A percentile compares a stretch with the other conserved stretches of the same genome.
Evolutionary conservation across 2,329 filamentous ascomycete genomes (phyloP).

Genomic region (Sordariomycetes sp.): DNA sequence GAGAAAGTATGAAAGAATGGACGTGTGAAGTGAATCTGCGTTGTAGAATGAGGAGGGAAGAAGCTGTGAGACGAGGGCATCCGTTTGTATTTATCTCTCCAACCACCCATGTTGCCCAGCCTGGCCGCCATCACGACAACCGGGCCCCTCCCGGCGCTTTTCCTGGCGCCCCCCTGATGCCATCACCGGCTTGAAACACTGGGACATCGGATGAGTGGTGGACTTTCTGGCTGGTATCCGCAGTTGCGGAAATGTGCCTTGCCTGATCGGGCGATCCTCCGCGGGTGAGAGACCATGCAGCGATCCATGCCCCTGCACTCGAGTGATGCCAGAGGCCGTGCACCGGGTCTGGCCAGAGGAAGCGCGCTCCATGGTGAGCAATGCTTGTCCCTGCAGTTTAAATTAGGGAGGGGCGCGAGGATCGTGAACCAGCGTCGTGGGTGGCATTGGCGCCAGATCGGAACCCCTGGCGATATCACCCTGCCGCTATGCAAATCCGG

Average conservation of each 20-base stretch:
- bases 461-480: neutral
- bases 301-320: neutral
- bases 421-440: neutral
- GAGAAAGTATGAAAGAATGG: neutral
- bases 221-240: neutral
- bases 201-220: neutral
- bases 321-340: too few species aligned
- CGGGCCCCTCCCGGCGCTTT: neutral
- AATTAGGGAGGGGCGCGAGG: neutral
- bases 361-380: neutral
- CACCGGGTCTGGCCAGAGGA: too few species aligned
- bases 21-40: slow-evolving; percentile 1
- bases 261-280: neutral
- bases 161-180: neutral
- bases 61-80: neutral
- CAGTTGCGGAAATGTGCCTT: neutral
- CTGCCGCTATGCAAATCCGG: neutral
- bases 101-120: neutral
- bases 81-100: neutral
- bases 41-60: neutral
- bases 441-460: neutral
- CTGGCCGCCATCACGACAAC: neutral
- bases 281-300: neutral
- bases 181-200: neutral
- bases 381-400: neutral